These are phyloP conservation scores for Gomphus bonarii DNA, from an alignment of 1,284 basidiomycete species.

Conservation along the genomic window DNA sequence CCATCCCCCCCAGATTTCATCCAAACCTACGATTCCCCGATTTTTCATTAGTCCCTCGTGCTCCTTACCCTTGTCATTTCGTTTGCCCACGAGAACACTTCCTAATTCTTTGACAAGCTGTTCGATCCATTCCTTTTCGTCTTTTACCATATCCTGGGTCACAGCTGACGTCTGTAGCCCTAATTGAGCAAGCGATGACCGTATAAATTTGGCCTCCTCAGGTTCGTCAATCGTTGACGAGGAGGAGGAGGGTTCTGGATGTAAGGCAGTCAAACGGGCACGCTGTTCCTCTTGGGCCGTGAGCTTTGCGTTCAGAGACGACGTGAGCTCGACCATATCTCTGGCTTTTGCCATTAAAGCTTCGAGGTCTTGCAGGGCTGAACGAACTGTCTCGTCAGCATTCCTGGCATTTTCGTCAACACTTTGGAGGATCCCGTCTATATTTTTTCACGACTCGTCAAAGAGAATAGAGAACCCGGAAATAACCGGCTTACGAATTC, in stretches of 20 bases:
- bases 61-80: constrained; percentile 12
- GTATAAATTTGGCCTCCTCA: constrained; percentile 79
- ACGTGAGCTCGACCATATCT: constrained; percentile 87
- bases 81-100: constrained; percentile 39
- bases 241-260: constrained; percentile 12
- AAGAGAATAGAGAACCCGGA: background rate
- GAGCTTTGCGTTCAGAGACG: constrained; percentile 78
- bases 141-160: constrained; percentile 83
- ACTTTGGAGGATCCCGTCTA: constrained; percentile 72
- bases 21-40: constrained; percentile 77
- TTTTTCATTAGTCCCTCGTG: constrained; percentile 51
- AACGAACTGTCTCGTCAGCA: constrained; percentile 59
- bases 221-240: constrained; percentile 33
- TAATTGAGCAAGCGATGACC: constrained; percentile 80
- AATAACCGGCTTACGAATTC: background rate
- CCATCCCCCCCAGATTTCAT: constrained; percentile 97
- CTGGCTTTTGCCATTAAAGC: constrained; percentile 86
- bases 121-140: constrained; percentile 73
- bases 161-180: constrained; percentile 78
- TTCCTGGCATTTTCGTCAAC: constrained; percentile 62
- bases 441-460: constrained; percentile 1
- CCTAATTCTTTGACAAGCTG: constrained; percentile 82
- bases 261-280: constrained; percentile 15
- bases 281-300: constrained; percentile 39
- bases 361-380: constrained; percentile 83